Base-by-base conservation (phyloP, 1,139 yeast genomes). In the Zygosaccharomyces pseudobailii region DNA sequence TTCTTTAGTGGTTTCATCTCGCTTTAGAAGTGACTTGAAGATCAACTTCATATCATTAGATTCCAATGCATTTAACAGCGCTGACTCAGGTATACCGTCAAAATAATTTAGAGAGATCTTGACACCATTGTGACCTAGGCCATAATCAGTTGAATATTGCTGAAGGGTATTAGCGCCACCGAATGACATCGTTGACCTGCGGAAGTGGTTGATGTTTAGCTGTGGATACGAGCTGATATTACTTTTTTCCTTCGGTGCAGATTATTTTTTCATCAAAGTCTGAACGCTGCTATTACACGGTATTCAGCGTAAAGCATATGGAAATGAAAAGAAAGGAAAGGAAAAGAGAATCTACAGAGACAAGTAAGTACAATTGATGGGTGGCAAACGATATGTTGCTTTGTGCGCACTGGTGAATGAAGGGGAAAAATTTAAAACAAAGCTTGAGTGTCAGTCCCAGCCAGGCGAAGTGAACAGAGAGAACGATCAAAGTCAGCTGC, bases 1-100 rank as follows among this genome's bases (percentile, higher is more conserved):
- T 58, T 88, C 96, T 61, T 83, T 86, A 0, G 98, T 92, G 21
- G 80, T 82, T 10, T 85, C 76, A 59, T 89, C 96, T 60, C 86
- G 80, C 65, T 89, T 90, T 61, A 83, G 62, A 39, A 90, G 67
- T 13, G 85, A 79, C 62, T 87, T 89, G 71, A 89, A 85, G 9
- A 82, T 71, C 19, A 90, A 73, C 34, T 76, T 76, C 46, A 86
- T 61, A 23, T 76, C 75, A n/a, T 90, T 73, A 46, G 81, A 75
- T 3, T 68, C 54, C n/a, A 90, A 45, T 4, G 67, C 52, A 36
- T 56, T 51, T 20, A 63, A 64, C n/a, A 67, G 59, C 32, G 74
- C 72, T 2, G 82, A 78, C 56, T 87, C 94, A 0, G 95, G 95
- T 10, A 84, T 67, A 2, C 89, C 94, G 3, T 88, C 80, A 56